Evolutionary conservation across 257 asterid genomes (phyloP), one percentile per base, ranked within the genome.

Genomic region (Solanum etuberosum): DNA sequence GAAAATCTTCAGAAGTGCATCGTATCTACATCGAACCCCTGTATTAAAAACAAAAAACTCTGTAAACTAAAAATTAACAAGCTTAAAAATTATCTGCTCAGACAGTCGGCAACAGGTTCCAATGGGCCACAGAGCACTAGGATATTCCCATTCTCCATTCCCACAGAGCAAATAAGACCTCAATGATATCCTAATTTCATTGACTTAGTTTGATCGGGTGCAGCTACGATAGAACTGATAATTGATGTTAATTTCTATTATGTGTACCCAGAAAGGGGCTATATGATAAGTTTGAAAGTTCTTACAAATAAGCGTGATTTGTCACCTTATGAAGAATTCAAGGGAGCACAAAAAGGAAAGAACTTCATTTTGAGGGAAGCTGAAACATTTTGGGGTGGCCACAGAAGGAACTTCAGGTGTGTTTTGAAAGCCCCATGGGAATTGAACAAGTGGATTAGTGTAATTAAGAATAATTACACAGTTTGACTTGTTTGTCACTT

Each of bases 1-100:
- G 68, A 94, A 90, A 73, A 89, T 88, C 95, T 91, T 93, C 93
- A 94, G 87, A 43, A 95, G 91, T 78, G 85, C 87, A 86, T 89
- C 90, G 84, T 90, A 88, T 81, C 89, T 94, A 89, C 90, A 91
- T 88, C 85, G 91, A 86, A 95, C 91, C 86, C 98, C 99, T 96
- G 92, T 90, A 90, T 35, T 68, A 88, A 73, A 40, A 86, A 73
- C 40, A 27, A 73, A 74, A 31, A 51, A 27, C 89, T 83, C 38
- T 20, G 43, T 37, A n/a, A 67, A 78, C 37, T 38, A 85, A 85
- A 63, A 68, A 4, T 8, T 70, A 40, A 76, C 83, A 76, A 40
- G 54, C 83, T 38, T 12, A 76, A 76, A 25, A 40, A 68, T 7
- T 68, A 20, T 38, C 31, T 25, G 23, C 16, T 42, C 83, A 13